Percentiles rank a stretch among this genome's conserved stretches.
Conservation (phyloP, 768 basidiomycete species). For the Amanita brunnescens region DNA sequence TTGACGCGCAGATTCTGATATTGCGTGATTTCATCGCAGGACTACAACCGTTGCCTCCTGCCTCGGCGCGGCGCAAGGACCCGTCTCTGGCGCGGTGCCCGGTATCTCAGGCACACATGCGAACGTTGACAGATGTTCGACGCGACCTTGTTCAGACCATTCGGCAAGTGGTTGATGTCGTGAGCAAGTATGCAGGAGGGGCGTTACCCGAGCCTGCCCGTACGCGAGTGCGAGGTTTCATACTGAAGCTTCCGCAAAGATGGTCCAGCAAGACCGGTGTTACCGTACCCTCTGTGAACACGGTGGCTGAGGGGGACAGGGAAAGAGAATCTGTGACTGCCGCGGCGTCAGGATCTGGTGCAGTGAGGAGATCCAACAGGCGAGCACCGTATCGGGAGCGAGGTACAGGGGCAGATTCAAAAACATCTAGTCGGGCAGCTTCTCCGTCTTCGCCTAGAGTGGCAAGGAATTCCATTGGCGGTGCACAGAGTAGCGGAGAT, state of each 20-base stretch:
- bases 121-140: conserved; percentile 65
- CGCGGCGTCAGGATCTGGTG: conserved; percentile 24
- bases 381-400: conserved; percentile 31
- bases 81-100: conserved; percentile 12
- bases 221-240: conserved; percentile 62
- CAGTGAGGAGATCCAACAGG: conserved; percentile 23
- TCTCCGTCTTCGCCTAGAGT: conserved; percentile 14
- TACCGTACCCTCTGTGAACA: conserved; percentile 1
- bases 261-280: conserved; percentile 50
- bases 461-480: conserved; percentile 6
- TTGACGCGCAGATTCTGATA: conserved; percentile 79
- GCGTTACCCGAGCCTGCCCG: conserved; percentile 83
- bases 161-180: conserved; percentile 81
- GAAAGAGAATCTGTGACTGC: conserved; percentile 25
- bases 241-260: conserved; percentile 71
- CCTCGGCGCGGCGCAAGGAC: conserved; percentile 18
- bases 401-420: conserved; percentile 21
- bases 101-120: conserved; percentile 41
- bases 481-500: conserved; percentile 6
- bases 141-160: conserved; percentile 84
- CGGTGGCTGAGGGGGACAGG: conserved; percentile 10
- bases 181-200: conserved; percentile 77
- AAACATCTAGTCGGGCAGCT: conserved; percentile 21
- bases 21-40: conserved; percentile 78
- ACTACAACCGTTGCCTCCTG: conserved; percentile 41